Conservation (phyloP, 441 rosid species). For the Populus hybrid region DNA sequence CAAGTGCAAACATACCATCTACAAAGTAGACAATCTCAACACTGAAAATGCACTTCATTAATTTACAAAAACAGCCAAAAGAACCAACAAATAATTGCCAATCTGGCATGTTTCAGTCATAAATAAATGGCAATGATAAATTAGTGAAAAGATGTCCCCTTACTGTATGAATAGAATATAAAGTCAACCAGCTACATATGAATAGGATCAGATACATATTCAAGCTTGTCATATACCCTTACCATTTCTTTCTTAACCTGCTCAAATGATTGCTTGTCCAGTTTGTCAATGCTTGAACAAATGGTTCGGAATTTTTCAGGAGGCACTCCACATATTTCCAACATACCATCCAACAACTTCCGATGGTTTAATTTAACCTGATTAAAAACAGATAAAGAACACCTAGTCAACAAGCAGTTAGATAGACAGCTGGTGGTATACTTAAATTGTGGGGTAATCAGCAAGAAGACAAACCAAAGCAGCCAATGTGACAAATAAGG, state of each 20-base stretch:
- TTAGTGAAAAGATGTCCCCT: not conserved
- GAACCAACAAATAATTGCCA: not conserved
- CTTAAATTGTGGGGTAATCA: not conserved
- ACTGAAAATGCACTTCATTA: not conserved
- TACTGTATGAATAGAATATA: not conserved
- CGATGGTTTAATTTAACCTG: slow-evolving; percentile 92
- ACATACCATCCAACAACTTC: slow-evolving; percentile 73
- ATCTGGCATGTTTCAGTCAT: not conserved
- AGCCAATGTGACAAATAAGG: not conserved
- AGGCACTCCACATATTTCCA: slow-evolving; percentile 67
- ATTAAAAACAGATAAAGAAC: not conserved
- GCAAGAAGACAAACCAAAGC: not conserved
- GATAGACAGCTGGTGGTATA: not conserved
- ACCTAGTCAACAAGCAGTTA: not conserved
- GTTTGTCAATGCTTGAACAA: slow-evolving; percentile 60
- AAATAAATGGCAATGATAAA: too few species aligned
- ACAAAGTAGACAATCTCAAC: not conserved
- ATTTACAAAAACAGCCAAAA: not conserved
- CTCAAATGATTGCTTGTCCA: slow-evolving; percentile 63
- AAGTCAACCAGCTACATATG: not conserved
- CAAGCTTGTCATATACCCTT: slow-evolving; percentile 12
- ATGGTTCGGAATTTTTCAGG: slow-evolving; percentile 54
- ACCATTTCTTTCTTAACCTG: slow-evolving; percentile 91
- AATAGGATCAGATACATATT: not conserved
- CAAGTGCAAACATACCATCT: not conserved